Evolutionary conservation across 306 rosid species (phyloP).

Genomic region (Cucurbita maxima): DNA sequence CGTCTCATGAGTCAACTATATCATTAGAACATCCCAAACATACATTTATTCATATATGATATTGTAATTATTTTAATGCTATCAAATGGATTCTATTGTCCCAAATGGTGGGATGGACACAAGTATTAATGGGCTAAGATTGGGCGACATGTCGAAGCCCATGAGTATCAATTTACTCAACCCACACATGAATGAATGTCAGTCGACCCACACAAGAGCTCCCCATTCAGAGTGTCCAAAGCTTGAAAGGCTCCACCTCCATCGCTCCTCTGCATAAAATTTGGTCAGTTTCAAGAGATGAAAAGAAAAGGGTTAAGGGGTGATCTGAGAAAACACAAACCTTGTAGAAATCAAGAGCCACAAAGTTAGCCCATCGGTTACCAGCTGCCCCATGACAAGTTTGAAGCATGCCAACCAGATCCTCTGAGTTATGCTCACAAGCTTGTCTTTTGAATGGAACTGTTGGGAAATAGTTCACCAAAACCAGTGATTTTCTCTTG

Average conservation of each 20-base stretch:
- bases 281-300: neutral
- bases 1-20: too few relatives aligned
- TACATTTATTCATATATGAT: too few relatives aligned
- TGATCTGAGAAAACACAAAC: conserved; percentile 5
- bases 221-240: conserved; percentile 55
- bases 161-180: conserved; percentile 14
- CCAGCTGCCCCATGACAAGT: conserved; percentile 60
- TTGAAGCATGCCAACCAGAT: conserved; percentile 34
- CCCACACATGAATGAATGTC: conserved; percentile 44
- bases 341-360: conserved; percentile 64
- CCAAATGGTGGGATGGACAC: neutral
- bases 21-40: too few relatives aligned
- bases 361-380: conserved; percentile 65
- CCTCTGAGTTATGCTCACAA: conserved; percentile 42
- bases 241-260: conserved; percentile 87
- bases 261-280: conserved; percentile 46
- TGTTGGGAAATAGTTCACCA: conserved; percentile 52
- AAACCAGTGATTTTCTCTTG: conserved; percentile 52
- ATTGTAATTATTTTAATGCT: too few relatives aligned
- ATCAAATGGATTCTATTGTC: too few relatives aligned
- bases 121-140: neutral
- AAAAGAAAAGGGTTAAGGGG: neutral
- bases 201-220: conserved; percentile 51
- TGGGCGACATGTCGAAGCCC: neutral
- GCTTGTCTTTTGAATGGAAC: conserved; percentile 32